phyloP scores from a whole-genome alignment of 164 flowering plant species.

The Dillenia turbinata region DNA sequence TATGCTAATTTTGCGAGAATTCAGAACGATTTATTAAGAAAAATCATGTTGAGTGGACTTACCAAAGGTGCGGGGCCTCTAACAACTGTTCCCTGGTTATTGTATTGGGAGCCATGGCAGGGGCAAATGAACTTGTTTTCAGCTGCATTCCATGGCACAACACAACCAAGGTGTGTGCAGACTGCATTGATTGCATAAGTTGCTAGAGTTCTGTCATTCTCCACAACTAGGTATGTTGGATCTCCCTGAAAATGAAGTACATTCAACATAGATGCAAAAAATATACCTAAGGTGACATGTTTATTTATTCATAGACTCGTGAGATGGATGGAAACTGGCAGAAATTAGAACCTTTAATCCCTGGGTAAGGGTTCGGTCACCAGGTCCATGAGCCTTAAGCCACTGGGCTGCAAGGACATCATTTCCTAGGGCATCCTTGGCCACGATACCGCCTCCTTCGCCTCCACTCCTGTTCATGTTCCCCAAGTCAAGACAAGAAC shows the following conservation, averaged over 20 bases:
- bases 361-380: constrained; percentile 83
- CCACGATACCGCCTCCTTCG: constrained; percentile 54
- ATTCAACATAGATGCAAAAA: no score
- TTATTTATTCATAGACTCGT: no score
- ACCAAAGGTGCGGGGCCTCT: constrained; percentile 98
- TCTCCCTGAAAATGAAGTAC: constrained; percentile 57
- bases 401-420: constrained; percentile 70
- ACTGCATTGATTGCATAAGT: constrained; percentile 91
- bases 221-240: constrained; percentile 91
- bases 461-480: constrained; percentile 43
- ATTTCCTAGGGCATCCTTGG: constrained; percentile 90
- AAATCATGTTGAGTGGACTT: constrained; percentile 3
- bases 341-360: constrained; percentile 64
- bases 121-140: constrained; percentile 93
- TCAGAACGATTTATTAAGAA: no score
- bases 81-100: constrained; percentile 83
- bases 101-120: constrained; percentile 96
- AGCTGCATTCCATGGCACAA: constrained; percentile 76
- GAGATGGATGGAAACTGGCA: no score
- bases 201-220: constrained; percentile 75
- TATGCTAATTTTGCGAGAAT: no score
- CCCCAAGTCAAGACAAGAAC: background rate
- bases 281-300: no score
- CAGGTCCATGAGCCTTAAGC: constrained; percentile 86
- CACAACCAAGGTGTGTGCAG: constrained; percentile 96